Percentiles rank a stretch among this genome's conserved stretches.
Conservation (phyloP, 306 rosid species). For the Cyamopsis tetragonoloba region DNA sequence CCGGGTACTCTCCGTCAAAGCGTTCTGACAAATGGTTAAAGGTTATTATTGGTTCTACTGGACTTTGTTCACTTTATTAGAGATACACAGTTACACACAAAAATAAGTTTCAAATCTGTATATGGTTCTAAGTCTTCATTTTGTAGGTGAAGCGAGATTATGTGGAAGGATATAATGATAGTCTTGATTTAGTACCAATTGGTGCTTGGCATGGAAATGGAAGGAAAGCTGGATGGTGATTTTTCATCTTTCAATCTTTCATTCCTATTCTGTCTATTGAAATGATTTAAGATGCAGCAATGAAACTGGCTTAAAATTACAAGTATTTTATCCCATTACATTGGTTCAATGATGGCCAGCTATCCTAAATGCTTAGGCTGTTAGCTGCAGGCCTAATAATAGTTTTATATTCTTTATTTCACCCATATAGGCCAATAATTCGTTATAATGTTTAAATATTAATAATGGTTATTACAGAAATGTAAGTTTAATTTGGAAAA, state of each 20-base stretch:
- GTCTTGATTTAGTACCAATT: constrained; percentile 90
- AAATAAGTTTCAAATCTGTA: background rate
- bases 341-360: background rate
- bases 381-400: background rate
- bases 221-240: constrained; percentile 94
- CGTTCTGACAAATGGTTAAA: constrained; percentile 85
- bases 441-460: too few species aligned
- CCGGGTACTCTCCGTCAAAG: constrained; percentile 88
- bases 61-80: background rate
- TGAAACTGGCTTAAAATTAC: background rate
- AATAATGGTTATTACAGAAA: too few species aligned
- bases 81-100: background rate
- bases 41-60: constrained; percentile 40
- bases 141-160: constrained; percentile 90
- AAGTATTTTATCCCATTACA: constrained; percentile 10
- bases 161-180: constrained; percentile 74
- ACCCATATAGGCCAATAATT: too few species aligned
- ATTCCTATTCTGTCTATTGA: background rate
- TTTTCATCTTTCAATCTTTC: background rate
- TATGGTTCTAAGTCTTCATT: constrained; percentile 10
- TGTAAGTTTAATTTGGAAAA: too few species aligned
- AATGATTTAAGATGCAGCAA: constrained; percentile 13
- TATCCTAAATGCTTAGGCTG: background rate
- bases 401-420: constrained; percentile 6
- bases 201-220: constrained; percentile 99